A percentile compares a stretch with the other conserved stretches of the same genome.
phyloP scores from a whole-genome alignment of 768 basidiomycete species.

The Serendipita sp. region DNA sequence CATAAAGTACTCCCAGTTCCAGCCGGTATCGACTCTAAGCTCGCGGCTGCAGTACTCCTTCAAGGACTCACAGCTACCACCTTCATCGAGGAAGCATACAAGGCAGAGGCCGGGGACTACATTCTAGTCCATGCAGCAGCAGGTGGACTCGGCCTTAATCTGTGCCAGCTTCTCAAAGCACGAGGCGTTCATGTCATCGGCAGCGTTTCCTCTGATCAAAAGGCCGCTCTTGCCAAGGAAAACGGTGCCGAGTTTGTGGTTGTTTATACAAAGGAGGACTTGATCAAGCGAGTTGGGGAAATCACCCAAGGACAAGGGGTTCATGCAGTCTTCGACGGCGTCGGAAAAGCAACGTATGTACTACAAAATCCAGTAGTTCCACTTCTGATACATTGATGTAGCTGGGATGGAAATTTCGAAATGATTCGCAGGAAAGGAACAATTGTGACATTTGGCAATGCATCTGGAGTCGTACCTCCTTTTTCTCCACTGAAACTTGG shows the following conservation, averaged over 20 bases:
- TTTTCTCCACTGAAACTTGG: slow-evolving; percentile 58
- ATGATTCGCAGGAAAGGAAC: slow-evolving; percentile 77
- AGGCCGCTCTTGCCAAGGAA: slow-evolving; percentile 61
- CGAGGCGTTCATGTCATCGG: slow-evolving; percentile 84
- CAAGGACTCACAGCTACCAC: slow-evolving; percentile 68
- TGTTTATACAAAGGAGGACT: slow-evolving; percentile 55
- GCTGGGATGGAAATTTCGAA: slow-evolving; percentile 67
- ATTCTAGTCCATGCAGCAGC: slow-evolving; percentile 85
- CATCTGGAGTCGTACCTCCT: slow-evolving; percentile 69
- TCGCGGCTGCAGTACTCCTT: slow-evolving; percentile 50
- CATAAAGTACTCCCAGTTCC: slow-evolving; percentile 51
- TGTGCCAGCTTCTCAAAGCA: slow-evolving; percentile 51
- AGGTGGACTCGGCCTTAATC: slow-evolving; percentile 64
- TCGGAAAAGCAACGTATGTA: slow-evolving; percentile 88
- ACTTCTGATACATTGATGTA: slow-evolving; percentile 16
- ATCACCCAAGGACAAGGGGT: slow-evolving; percentile 69
- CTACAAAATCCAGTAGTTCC: neutral
- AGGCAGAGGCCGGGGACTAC: slow-evolving; percentile 62
- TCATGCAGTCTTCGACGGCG: slow-evolving; percentile 82
- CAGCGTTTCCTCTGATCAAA: slow-evolving; percentile 73
- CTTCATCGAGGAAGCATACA: slow-evolving; percentile 73
- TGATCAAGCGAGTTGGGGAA: slow-evolving; percentile 54
- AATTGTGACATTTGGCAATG: slow-evolving; percentile 80
- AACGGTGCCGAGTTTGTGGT: slow-evolving; percentile 83
- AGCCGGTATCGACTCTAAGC: slow-evolving; percentile 35